Percentiles rank a stretch among this genome's conserved stretches.
These are phyloP conservation scores for Carex arenaria DNA, from an alignment of 202 grass and related monocot species.

Conservation along the genomic window DNA sequence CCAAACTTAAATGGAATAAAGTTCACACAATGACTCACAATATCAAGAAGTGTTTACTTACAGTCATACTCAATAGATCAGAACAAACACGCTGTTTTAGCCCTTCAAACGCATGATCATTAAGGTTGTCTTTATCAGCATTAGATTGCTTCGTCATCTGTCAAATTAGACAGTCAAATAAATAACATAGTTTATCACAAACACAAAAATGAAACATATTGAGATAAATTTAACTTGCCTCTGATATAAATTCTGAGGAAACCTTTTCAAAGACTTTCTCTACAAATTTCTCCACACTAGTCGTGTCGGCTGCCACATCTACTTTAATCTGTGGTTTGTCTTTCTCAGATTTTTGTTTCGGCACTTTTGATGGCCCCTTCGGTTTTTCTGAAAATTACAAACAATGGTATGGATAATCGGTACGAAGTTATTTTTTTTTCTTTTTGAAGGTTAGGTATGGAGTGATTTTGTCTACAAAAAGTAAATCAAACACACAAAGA, in stretches of 20 bases:
- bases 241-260: conserved; percentile 44
- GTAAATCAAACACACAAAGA: background rate
- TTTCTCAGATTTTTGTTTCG: conserved; percentile 28
- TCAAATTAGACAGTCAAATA: conserved; percentile 27
- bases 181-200: conserved; percentile 1
- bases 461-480: background rate
- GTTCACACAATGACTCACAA: conserved; percentile 12
- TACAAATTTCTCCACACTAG: conserved; percentile 55
- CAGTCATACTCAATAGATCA: conserved; percentile 51
- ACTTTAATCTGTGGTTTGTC: conserved; percentile 33
- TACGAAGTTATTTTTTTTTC: background rate
- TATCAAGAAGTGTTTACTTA: conserved; percentile 35
- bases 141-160: conserved; percentile 66
- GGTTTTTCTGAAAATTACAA: conserved; percentile 34
- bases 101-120: conserved; percentile 36
- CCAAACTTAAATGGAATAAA: background rate
- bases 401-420: conserved; percentile 6
- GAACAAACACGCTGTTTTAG: conserved; percentile 32
- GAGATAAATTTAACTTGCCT: conserved; percentile 43
- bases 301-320: conserved; percentile 28
- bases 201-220: conserved; percentile 5
- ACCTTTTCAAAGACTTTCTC: conserved; percentile 59
- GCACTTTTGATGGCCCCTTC: conserved; percentile 38
- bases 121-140: conserved; percentile 35
- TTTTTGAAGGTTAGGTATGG: background rate